phyloP scores from a whole-genome alignment of 306 rosid genomes.

The Corylus americana region DNA sequence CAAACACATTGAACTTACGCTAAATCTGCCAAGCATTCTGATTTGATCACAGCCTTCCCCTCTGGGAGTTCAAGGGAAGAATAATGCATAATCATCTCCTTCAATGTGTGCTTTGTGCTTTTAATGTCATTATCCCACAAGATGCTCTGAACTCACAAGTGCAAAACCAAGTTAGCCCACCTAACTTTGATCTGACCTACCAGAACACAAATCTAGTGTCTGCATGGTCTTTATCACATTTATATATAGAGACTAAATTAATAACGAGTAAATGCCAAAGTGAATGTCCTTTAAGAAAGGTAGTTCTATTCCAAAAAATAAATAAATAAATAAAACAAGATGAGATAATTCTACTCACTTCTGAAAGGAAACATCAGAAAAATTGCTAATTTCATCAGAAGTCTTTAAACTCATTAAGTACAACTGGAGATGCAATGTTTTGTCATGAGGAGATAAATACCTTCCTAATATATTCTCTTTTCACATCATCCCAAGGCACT shows the following conservation, averaged over 20 bases:
- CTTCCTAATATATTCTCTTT: constrained; percentile 76
- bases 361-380: neutral
- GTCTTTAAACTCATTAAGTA: neutral
- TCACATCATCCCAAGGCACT: constrained; percentile 60
- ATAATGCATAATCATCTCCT: constrained; percentile 75
- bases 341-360: neutral
- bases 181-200: neutral
- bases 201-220: neutral
- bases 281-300: neutral
- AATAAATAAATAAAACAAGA: neutral
- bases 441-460: constrained; percentile 29
- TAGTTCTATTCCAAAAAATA: neutral
- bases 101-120: constrained; percentile 78
- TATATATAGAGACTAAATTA: neutral
- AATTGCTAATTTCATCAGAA: neutral
- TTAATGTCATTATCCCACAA: constrained; percentile 91
- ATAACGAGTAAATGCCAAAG: neutral
- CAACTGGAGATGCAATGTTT: neutral
- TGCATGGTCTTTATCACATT: neutral
- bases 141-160: constrained; percentile 63
- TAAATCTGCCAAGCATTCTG: constrained; percentile 63
- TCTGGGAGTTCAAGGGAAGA: constrained; percentile 74
- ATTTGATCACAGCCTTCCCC: constrained; percentile 77
- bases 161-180: constrained; percentile 9
- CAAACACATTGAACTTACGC: constrained; percentile 60